Evolutionary conservation across 495 filamentous ascomycete genomes (phyloP), one percentile per base, ranked within the genome.

Genomic region (Choiromyces venosus): DNA sequence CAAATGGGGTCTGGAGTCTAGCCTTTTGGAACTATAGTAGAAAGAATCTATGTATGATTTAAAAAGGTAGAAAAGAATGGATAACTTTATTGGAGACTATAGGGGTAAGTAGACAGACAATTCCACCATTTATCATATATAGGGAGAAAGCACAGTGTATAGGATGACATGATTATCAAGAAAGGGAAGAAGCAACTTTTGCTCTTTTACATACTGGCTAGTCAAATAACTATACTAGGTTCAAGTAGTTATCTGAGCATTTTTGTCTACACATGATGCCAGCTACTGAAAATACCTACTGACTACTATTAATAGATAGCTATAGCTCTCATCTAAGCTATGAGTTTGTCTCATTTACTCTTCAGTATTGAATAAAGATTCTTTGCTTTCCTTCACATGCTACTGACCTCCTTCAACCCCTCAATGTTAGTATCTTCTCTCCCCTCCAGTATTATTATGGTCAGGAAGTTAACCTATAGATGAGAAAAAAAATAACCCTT

Each of bases 61-160:
- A 73, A 37, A 42, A 70, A 42, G 67, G 72, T 25, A 66, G 36
- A 16, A 21, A 67, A 66, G 67, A 74, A 46, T 70, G 69, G 10
- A 74, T 74, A 19, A 70, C 72, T 1, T 35, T 68, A 14, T 40
- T 66, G 33, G 72, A 74, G 46, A 38, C 72, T 9, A 61, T 74
- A 37, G 61, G 44, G 16, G 67, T 67, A 37, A 38, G 25, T 16
- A 67, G 67, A 21, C 70, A 70, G 42, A 37, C 66, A 40, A 39
- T 70, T 29, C 66, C 68, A 64, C 66, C 71, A 7, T 73, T 29
- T 10, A n/a, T 42, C 5, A 74, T 74, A 29, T 46, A 39, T 35
- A 70, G 70, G 52, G 72, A 67, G 37, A 61, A 12, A 4, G 40
- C 46, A n/a, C 72, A 70, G 36, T 66, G 64, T 56, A 64, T 71